Evolutionary conservation across 352 stramenopile genomes (phyloP), one percentile per base, ranked within the genome.

Genomic region (Pythium coloratum): DNA sequence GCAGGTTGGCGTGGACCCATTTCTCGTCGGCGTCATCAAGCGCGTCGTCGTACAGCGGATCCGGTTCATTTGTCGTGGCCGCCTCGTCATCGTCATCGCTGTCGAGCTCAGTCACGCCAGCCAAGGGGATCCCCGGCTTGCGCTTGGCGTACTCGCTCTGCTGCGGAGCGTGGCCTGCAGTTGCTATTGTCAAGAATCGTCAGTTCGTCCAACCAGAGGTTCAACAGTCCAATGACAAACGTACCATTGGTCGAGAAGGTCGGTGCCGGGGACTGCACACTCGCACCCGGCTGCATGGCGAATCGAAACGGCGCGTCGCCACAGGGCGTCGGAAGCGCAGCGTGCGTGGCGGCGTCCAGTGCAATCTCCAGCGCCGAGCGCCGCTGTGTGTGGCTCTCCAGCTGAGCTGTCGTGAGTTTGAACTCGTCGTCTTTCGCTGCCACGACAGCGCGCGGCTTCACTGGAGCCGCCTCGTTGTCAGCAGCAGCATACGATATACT

Each of bases 1-100:
- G 69, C n/a, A 90, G 70, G 32, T 90, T 83, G n/a, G 53, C 75
- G 42, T 86, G 72, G 34, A 92, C 82, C 82, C 82, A 92, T 14
- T 89, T 77, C 74, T 87, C 80, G 38, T 92, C 82, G 16, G 68
- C 78, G 40, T 89, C 82, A 49, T 92, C 84, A 26, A 84, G 60
- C 18, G 73, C 66, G 13, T 89, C 81, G 53, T 88, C 84, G 62
- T 91, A 92, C 51, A 92, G 70, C 46, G 72, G 76, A 69, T 92
- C 84, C 0, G 70, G 63, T 40, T 88, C 76, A 18, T 61, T 60
- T 18, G 34, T 51, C 12, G 62, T 53, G 6, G 46, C 6, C 18
- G 46, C 26, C 40, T 73, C 62, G 18, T 67, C 36, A 56, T 73
- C 61, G 9, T 50, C 63, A 10, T 69, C 66, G 14, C 62, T 69